A percentile compares a stretch with the other conserved stretches of the same genome.
Evolutionary conservation across 257 asterid species (phyloP).

Genomic region (Gardenia jasminoides): DNA sequence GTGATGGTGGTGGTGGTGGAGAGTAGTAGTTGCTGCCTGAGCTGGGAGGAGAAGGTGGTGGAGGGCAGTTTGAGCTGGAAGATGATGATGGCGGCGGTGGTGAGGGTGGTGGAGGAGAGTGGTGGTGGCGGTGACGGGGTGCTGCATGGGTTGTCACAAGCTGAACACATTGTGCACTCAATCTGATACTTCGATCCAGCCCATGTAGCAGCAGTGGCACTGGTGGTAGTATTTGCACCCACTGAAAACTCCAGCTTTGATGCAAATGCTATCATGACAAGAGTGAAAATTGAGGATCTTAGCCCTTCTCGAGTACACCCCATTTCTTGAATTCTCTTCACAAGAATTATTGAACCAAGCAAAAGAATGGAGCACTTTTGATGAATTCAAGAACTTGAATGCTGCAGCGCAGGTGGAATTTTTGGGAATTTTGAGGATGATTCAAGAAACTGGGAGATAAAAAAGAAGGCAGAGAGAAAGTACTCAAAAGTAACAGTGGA

Average conservation of each 20-base stretch:
- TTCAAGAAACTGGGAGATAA: constrained; percentile 9
- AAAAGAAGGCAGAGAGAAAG: neutral
- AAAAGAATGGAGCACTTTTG: neutral
- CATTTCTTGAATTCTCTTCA: constrained; percentile 41
- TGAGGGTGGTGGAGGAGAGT: constrained; percentile 31
- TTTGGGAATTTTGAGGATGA: constrained; percentile 9
- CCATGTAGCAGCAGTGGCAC: constrained; percentile 34
- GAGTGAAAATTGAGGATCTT: constrained; percentile 18
- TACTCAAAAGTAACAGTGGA: neutral
- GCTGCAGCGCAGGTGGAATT: constrained; percentile 1
- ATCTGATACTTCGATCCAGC: constrained; percentile 80
- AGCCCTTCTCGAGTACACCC: constrained; percentile 16
- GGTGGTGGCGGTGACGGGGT: constrained; percentile 74
- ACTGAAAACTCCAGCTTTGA: constrained; percentile 20
- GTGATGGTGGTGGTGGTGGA: constrained; percentile 80
- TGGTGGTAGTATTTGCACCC: constrained; percentile 8
- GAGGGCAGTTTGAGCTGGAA: constrained; percentile 55
- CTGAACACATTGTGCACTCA: constrained; percentile 93
- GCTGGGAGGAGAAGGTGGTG: constrained; percentile 68
- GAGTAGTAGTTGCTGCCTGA: constrained; percentile 40
- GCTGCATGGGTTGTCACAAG: constrained; percentile 90
- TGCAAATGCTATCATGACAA: constrained; percentile 14
- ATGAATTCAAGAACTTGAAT: neutral
- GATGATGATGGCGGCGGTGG: constrained; percentile 37
- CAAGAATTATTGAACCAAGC: too few relatives aligned